Base-by-base conservation (phyloP, 2,329 filamentous ascomycete species). In the Colletotrichum sp. region DNA sequence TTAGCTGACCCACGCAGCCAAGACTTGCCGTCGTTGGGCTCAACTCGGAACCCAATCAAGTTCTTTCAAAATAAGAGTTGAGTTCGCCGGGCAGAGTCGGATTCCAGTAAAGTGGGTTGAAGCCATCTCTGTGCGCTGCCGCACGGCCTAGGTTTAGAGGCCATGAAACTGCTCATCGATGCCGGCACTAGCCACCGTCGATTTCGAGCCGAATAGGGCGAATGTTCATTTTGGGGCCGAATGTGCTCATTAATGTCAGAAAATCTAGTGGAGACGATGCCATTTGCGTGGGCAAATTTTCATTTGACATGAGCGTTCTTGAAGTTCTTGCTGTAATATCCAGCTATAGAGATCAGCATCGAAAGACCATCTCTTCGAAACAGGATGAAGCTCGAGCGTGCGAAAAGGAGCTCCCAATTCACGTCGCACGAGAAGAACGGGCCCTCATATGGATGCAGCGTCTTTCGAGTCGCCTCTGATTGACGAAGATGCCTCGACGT, bases 51-150 rank as follows among this genome's bases (percentile, higher is more conserved):
- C 18, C 34, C 25, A 28, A 25, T 48, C 22, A 16, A 32, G 8
- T 52, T 13, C 3, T 60, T 43, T 16, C 1, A 4, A n/a, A n/a
- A 18, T 22, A 18, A 58, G 16, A 68, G 13, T 6, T 64, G 61
- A 43, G 36, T 25, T 64, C 16, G 15, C 16, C 32, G 34, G 32
- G 32, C 18, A 36, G 22, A 13, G 15, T 69, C 25, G 32, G 34
- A 16, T 56, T 36, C 55, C 27, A 25, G n/a, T 4, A 34, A 52
- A 18, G 27, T 16, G 55, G 36, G 67, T 32, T 70, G 67, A 67
- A 22, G 69, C 56, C 3, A 69, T 69, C 48, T 74, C 74, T 67
- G 74, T 76, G 74, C 74, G 70, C 28, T 43, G 28, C 34, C 58
- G 74, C 74, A 76, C 74, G 74, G 74, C 66, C 61, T 30, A 55